Evolutionary conservation across 768 basidiomycete genomes (phyloP), one percentile per base, ranked within the genome.

Genomic region (Fistulinella prunicolor): DNA sequence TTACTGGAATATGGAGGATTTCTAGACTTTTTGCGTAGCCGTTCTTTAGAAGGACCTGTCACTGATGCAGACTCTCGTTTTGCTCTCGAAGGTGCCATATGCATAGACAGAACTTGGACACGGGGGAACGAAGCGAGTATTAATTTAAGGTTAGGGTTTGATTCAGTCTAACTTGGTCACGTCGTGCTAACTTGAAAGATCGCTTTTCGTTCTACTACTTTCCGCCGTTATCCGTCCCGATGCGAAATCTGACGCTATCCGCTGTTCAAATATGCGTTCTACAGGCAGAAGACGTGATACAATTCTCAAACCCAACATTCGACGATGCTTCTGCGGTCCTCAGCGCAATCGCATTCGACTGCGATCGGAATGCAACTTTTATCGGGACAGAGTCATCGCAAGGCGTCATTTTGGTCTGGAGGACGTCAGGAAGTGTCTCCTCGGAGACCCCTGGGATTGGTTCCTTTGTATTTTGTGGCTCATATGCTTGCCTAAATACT

Each of bases 401-500:
- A 34, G 76, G 82, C 7, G 74, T 75, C 19, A 71, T 88, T 9
- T 75, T 80, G 49, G 64, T 90, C 28, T 85, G 83, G 80, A 80
- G 64, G 57, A 63, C 63, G 3, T 54, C 51, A 2, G 53, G 44
- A n/a, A 51, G 28, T 13, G 37, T 22, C 24, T 28, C 47, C 9
- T 10, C 73, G 28, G 12, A 6, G 12, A 38, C 45, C 28, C 20
- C 35, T 9, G 30, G 38, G 20, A 39, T 46, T 26, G 28, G 45
- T 21, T 49, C 47, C 17, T 58, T 59, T 44, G 44, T 50, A n/a
- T 60, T 62, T 24, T 60, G 61, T 43, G 59, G 59, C 34, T 66
- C 55, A 3, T 62, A 62, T 14, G 12, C 32, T 19, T 49, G 53
- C 12, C 32, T 49, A 9, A 47, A 55, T 20, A 39, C 70, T 10